Conservation (phyloP, 2,329 filamentous ascomycete species). For the Colletotrichum gigasporum region DNA sequence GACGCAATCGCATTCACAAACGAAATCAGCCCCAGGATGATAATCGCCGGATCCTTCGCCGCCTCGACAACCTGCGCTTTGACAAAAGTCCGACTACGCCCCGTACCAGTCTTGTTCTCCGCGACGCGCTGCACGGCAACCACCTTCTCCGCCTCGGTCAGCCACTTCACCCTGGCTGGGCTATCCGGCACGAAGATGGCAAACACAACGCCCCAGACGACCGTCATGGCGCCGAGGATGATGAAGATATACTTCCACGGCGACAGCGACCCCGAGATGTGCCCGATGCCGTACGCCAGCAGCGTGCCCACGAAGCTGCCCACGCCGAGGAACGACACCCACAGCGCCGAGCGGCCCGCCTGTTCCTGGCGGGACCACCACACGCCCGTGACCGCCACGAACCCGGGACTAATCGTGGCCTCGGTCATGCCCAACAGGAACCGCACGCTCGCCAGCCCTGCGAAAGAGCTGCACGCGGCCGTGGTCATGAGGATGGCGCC, state of each 20-base stretch:
- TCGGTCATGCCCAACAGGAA: conserved; percentile 50
- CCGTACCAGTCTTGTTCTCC: conserved; percentile 39
- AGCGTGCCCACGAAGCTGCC: conserved; percentile 45
- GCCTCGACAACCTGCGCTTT: conserved; percentile 34
- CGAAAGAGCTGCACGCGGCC: conserved; percentile 42
- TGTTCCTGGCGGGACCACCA: conserved; percentile 51
- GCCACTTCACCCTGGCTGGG: conserved; percentile 40
- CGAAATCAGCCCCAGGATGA: conserved; percentile 35
- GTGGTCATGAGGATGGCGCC: conserved; percentile 42
- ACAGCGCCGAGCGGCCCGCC: conserved; percentile 45
- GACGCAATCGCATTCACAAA: conserved; percentile 27
- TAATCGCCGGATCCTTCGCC: conserved; percentile 32
- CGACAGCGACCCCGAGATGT: conserved; percentile 38
- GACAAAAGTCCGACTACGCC: conserved; percentile 15
- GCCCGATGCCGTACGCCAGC: conserved; percentile 45
- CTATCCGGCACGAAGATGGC: conserved; percentile 41
- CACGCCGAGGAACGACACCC: conserved; percentile 49
- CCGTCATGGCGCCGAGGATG: conserved; percentile 43
- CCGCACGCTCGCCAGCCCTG: conserved; percentile 43
- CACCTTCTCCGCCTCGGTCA: conserved; percentile 40
- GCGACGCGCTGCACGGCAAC: conserved; percentile 39
- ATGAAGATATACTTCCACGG: conserved; percentile 48
- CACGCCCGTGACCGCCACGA: conserved; percentile 48
- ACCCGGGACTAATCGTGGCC: conserved; percentile 43
- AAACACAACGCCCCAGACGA: conserved; percentile 38